Evolutionary conservation across 371 early-diverging fungal genomes (phyloP), one percentile per base, ranked within the genome.

Genomic region (Thermomucor indicae-seudaticae): DNA sequence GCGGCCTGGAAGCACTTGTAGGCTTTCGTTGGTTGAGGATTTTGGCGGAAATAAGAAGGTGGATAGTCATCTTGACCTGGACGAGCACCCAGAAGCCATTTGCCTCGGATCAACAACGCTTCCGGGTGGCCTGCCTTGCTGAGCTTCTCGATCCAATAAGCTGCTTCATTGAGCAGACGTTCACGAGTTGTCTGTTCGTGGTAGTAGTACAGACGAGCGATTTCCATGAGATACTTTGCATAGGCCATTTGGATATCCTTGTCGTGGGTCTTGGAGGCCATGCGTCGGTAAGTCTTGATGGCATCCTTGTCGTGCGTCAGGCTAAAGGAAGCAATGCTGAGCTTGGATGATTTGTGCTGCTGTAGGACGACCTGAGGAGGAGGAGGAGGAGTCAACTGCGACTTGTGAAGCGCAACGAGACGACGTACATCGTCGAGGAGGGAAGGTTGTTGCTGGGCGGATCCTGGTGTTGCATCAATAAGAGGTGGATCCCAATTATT

Each of bases 241-340:
- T 83, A 89, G 27, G 86, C 80, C 53, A 86, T 49, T 63, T 89
- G 89, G 27, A 78, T 78, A n/a, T 78, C 67, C 17, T 68, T 65
- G 55, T 87, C 83, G 51, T 82, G 74, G 16, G 88, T 87, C 62
- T 88, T 87, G 64, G 68, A 72, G n/a, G 89, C 89, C 50, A 88
- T 83, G 24, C 88, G 84, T 11, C 88, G 82, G 51, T 88, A 88
- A 38, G 78, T 81, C 54, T 84, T 78, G 37, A 60, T 67, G 17
- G 61, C 56, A 40, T 51, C 56, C 22, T 56, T 51, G 41, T 61
- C 50, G 22, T 61, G 52, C 0, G 61, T 61, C 29, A 61, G 20
- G 23, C 61, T 61, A 20, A 61, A 61, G 17, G 61, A 61, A 3
- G 61, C 61, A 34, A 61, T 55, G 27, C 49, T 47, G 17, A 54